Evolutionary conservation across 352 stramenopile genomes (phyloP).

Genomic region (Phytophthora pistaciae): DNA sequence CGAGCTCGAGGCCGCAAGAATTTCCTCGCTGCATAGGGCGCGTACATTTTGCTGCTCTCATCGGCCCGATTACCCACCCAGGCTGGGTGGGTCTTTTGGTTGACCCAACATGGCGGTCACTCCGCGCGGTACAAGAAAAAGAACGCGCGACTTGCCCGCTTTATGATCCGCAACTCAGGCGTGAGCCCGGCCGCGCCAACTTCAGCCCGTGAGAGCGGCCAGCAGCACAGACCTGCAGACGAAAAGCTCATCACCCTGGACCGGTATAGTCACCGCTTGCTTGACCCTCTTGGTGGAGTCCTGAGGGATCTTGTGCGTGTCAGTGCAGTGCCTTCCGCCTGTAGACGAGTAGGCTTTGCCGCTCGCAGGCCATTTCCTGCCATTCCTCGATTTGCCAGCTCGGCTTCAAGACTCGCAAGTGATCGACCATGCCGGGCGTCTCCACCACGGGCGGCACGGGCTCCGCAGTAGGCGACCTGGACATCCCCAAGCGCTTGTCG

Average conservation of each 20-base stretch:
- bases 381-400: conserved; percentile 32
- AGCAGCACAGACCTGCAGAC: conserved; percentile 18
- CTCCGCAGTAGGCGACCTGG: conserved; percentile 26
- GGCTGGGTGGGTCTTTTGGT: no score
- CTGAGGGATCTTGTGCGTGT: conserved; percentile 5
- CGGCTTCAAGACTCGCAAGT: conserved; percentile 9
- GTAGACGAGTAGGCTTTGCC: conserved; percentile 17
- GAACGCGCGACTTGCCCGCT: conserved; percentile 8
- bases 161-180: neutral
- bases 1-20: conserved; percentile 4
- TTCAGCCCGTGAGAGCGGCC: conserved; percentile 22
- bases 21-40: neutral
- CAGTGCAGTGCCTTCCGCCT: neutral
- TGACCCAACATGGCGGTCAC: neutral
- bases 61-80: conserved; percentile 7
- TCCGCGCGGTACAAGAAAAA: conserved; percentile 5
- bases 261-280: neutral
- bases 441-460: conserved; percentile 25
- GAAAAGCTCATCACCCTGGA: conserved; percentile 24
- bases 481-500: conserved; percentile 45
- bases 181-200: conserved; percentile 17
- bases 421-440: conserved; percentile 22
- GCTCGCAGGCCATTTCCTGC: neutral
- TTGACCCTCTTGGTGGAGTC: neutral
- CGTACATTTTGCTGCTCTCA: neutral